Evolutionary conservation across 2,329 filamentous ascomycete species (phyloP).

Genomic region (Thielaviopsis musarum): DNA sequence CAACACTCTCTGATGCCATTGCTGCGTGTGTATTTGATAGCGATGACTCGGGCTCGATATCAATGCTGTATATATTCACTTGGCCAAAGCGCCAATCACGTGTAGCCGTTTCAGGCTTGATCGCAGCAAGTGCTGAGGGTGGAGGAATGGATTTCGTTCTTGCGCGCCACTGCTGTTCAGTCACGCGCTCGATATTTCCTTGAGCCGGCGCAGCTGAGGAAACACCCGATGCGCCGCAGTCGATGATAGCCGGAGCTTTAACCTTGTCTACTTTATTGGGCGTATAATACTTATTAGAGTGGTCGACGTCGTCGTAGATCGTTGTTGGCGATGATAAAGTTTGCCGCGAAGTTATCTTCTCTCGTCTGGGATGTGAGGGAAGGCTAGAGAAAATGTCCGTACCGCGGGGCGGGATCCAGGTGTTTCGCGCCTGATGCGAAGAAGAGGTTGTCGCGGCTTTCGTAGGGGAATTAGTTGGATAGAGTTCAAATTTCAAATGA

Average conservation of each 20-base stretch:
- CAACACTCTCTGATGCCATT: not conserved
- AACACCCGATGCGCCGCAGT: slow-evolving; percentile 29
- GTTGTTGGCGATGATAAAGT: not conserved
- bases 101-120: slow-evolving; percentile 31
- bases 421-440: slow-evolving; percentile 13
- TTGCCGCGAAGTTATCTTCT: slow-evolving; percentile 10
- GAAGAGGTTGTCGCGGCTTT: slow-evolving; percentile 9
- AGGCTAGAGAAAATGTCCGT: slow-evolving; percentile 39
- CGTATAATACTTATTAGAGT: not conserved
- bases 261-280: not conserved
- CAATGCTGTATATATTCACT: slow-evolving; percentile 67
- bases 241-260: slow-evolving; percentile 24
- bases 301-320: not conserved
- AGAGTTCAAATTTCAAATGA: slow-evolving; percentile 48
- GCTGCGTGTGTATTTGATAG: not conserved
- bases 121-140: slow-evolving; percentile 26
- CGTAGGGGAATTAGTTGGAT: slow-evolving; percentile 28
- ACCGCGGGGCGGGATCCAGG: slow-evolving; percentile 34
- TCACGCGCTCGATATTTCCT: slow-evolving; percentile 23
- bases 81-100: slow-evolving; percentile 67
- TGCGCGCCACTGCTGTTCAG: slow-evolving; percentile 25
- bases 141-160: slow-evolving; percentile 25
- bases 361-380: slow-evolving; percentile 29
- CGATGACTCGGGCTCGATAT: slow-evolving; percentile 30
- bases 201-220: slow-evolving; percentile 14